A percentile compares a stretch with the other conserved stretches of the same genome.
phyloP scores from a whole-genome alignment of 2,329 filamentous ascomycete genomes.

The Alternaria metachromatica region DNA sequence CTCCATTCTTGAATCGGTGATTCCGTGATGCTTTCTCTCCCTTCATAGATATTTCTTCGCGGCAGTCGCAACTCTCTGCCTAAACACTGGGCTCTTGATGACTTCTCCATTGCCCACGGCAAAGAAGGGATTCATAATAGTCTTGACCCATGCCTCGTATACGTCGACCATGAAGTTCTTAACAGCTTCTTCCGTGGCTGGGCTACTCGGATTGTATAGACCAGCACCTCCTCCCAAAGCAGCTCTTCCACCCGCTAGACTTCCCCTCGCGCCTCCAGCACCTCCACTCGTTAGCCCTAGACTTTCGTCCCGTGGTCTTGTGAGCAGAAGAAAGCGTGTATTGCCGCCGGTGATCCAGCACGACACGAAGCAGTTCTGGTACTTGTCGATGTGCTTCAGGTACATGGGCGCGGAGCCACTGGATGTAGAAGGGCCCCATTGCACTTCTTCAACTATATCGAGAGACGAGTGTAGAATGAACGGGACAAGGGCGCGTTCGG shows the following conservation, averaged over 20 bases:
- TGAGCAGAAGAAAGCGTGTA: slow-evolving; percentile 91
- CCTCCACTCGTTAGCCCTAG: slow-evolving; percentile 27
- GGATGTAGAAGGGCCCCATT: slow-evolving; percentile 70
- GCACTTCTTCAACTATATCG: slow-evolving; percentile 94
- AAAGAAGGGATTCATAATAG: slow-evolving; percentile 97
- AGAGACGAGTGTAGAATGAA: slow-evolving; percentile 95
- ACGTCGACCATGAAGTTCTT: slow-evolving; percentile 94
- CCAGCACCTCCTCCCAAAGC: slow-evolving; percentile 31
- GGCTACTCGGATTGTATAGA: slow-evolving; percentile 80
- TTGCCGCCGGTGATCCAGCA: slow-evolving; percentile 94
- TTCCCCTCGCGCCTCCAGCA: slow-evolving; percentile 34
- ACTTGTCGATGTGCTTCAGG: slow-evolving; percentile 94
- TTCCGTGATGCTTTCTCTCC: not conserved
- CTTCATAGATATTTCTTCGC: slow-evolving; percentile 85
- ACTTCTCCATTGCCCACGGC: slow-evolving; percentile 81
- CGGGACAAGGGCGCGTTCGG: slow-evolving; percentile 92
- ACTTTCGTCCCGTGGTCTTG: slow-evolving; percentile 69
- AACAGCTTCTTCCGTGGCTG: slow-evolving; percentile 93
- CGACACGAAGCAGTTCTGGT: slow-evolving; percentile 93
- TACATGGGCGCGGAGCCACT: slow-evolving; percentile 67
- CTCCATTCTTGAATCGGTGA: not conserved
- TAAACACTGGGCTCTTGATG: slow-evolving; percentile 86
- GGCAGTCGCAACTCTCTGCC: slow-evolving; percentile 79
- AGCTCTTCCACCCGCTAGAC: slow-evolving; percentile 40
- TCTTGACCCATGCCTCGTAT: slow-evolving; percentile 96